Evolutionary conservation across 352 stramenopile species (phyloP).

Genomic region (Phytopythium vexans): DNA sequence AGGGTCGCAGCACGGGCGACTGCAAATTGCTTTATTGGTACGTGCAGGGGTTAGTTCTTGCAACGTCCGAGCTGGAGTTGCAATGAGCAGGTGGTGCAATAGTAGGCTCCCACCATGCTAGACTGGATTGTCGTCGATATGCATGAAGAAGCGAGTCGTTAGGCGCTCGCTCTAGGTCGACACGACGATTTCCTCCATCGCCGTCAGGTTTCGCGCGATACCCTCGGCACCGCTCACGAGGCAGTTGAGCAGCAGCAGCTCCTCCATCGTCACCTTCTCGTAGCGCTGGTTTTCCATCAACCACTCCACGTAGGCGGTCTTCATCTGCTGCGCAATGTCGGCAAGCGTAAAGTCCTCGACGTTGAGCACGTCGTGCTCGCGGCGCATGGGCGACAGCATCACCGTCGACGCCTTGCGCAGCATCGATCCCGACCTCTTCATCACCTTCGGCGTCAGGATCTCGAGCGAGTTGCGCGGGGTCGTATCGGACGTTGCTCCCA

Average conservation of each 20-base stretch:
- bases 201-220: conserved; percentile 66
- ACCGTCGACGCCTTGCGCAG: conserved; percentile 22
- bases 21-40: too few species aligned
- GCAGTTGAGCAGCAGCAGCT: conserved; percentile 78
- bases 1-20: too few species aligned
- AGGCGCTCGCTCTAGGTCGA: conserved; percentile 30
- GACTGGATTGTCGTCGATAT: too few species aligned
- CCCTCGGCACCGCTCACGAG: conserved; percentile 78
- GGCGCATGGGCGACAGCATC: conserved; percentile 56
- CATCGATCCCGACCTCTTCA: conserved; percentile 32
- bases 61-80: too few species aligned
- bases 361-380: conserved; percentile 79
- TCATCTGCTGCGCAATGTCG: conserved; percentile 71
- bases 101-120: too few species aligned
- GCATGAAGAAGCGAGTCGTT: too few species aligned
- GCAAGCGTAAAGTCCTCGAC: conserved; percentile 74
- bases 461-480: conserved; percentile 13
- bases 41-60: too few species aligned
- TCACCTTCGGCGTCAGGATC: conserved; percentile 27
- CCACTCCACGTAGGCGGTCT: conserved; percentile 75
- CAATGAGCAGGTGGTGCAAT: too few species aligned
- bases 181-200: conserved; percentile 75
- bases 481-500: conserved; percentile 5
- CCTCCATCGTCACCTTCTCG: conserved; percentile 78
- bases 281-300: conserved; percentile 73